Evolutionary conservation across 106 monocot species (phyloP), one percentile per base, ranked within the genome.

Genomic region (Dioscorea dumetorum): DNA sequence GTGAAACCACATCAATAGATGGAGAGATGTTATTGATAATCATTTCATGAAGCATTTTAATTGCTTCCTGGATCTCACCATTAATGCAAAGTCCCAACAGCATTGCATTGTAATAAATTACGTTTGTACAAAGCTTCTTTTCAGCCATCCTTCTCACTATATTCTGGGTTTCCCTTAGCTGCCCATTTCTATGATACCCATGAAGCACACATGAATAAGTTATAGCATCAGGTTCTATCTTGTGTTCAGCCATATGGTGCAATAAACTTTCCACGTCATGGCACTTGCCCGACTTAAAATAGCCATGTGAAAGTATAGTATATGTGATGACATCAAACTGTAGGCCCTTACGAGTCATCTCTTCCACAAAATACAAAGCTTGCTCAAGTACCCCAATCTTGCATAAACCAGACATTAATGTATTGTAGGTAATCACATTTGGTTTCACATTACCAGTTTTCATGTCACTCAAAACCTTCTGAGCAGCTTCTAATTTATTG

Each of bases 311-410:
- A 50, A 82, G 73, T 66, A 78, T 73, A 28, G 19, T 82, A 57
- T 69, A 78, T 54, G 60, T 78, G 34, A 64, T 54, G 34, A 22
- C 66, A 74, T 82, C 77, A 51, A 65, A 59, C 23, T 61, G 24
- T 50, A 74, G 60, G 48, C 72, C 67, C 57, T 50, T 73, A 49
- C 28, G 9, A 21, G 33, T 15, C 78, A 78, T 78, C 57, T 63
- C 68, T 33, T 78, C 73, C 12, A 78, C 10, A 67, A 78, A 63
- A 58, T 63, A 34, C 11, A 20, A 31, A 52, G 66, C 66, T 22
- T 35, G 56, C 57, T 78, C 63, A 48, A 63, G 35, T 20, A 63
- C 24, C 31, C 73, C 78, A 0, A 63, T 21, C 54, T 73, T 73
- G 68, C 57, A 60, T 49, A 81, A 58, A 22, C 76, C 67, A 72